phyloP scores from a whole-genome alignment of 352 stramenopile species.

The Hyaloperonospora arabidopsidis region DNA sequence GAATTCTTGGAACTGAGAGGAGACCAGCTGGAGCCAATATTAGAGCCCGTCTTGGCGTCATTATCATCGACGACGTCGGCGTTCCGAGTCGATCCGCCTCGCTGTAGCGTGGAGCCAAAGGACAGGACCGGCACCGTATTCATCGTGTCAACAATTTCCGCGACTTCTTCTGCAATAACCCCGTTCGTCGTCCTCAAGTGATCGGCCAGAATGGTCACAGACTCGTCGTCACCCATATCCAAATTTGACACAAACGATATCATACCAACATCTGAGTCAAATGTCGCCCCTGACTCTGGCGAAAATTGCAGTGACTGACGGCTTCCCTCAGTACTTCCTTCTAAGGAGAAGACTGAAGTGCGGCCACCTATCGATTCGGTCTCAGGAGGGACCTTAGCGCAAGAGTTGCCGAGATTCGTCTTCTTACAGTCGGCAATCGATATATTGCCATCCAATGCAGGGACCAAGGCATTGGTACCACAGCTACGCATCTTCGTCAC shows the following conservation, averaged over 20 bases:
- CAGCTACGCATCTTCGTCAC: constrained; percentile 50
- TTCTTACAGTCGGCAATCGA: constrained; percentile 21
- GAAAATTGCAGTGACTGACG: constrained; percentile 19
- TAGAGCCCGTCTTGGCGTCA: constrained; percentile 10
- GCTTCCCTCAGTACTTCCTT: constrained; percentile 17
- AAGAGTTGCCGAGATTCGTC: constrained; percentile 14
- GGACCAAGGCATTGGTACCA: constrained; percentile 15
- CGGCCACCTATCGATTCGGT: constrained; percentile 43
- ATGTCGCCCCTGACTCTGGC: constrained; percentile 17
- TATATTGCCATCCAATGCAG: constrained; percentile 20
- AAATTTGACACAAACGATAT: constrained; percentile 31
- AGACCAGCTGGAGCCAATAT: constrained; percentile 16
- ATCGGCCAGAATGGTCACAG: constrained; percentile 15
- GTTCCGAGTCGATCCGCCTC: constrained; percentile 7
- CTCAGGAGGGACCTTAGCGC: constrained; percentile 34
- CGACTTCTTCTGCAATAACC: constrained; percentile 25
- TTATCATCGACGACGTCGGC: background rate
- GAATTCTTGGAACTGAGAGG: constrained; percentile 19
- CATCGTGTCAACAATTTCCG: constrained; percentile 40
- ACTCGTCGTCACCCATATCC: constrained; percentile 33
- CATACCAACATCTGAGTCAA: constrained; percentile 25
- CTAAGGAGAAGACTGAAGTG: constrained; percentile 32
- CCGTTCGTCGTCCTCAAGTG: constrained; percentile 18
- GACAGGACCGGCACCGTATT: constrained; percentile 35
- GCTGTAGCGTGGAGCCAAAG: constrained; percentile 6